A percentile compares a stretch with the other conserved stretches of the same genome.
phyloP scores from a whole-genome alignment of 768 basidiomycete species.

The Mycena pura region DNA sequence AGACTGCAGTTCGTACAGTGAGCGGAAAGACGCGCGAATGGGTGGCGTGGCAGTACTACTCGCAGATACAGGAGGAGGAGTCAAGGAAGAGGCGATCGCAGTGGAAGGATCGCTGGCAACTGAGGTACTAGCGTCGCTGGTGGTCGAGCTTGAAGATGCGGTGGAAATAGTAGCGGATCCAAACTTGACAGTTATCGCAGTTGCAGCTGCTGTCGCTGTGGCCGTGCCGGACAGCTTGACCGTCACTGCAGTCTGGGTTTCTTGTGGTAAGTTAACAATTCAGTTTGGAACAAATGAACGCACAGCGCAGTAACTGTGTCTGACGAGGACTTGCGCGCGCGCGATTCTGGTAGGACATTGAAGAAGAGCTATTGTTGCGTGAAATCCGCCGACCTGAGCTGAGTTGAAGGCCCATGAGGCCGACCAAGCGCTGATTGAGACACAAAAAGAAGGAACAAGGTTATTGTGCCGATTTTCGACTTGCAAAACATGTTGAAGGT shows the following conservation, averaged over 20 bases:
- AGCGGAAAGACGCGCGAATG: too few species aligned
- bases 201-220: background rate
- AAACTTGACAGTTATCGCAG: conserved; percentile 3
- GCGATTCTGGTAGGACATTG: background rate
- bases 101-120: too few species aligned
- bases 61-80: too few species aligned
- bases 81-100: too few species aligned
- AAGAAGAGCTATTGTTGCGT: background rate
- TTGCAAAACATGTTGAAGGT: conserved; percentile 12
- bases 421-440: background rate
- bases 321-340: background rate
- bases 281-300: background rate
- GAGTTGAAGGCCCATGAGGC: background rate
- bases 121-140: too few species aligned
- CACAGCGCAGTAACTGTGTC: background rate
- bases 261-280: background rate
- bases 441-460: background rate
- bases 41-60: too few species aligned
- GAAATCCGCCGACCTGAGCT: background rate
- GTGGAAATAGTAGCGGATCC: background rate
- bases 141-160: conserved; percentile 2
- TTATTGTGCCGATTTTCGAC: background rate
- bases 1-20: too few species aligned
- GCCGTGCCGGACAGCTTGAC: conserved; percentile 14
- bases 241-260: conserved; percentile 4